A percentile compares a stretch with the other conserved stretches of the same genome.
Conservation (phyloP, 1,139 yeast species). For the Suhomyces coccinellae region DNA sequence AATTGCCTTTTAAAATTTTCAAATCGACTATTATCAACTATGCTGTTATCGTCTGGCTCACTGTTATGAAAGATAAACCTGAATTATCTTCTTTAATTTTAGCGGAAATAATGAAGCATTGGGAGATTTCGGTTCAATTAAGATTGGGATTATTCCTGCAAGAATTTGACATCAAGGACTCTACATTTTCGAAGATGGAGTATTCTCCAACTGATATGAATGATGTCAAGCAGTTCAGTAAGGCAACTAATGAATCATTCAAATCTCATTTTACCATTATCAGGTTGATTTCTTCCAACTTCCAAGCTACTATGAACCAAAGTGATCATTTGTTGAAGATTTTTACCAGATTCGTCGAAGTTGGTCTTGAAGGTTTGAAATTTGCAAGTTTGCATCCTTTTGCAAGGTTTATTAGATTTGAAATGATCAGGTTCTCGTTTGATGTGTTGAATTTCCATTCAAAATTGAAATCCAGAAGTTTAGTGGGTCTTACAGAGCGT, state of each 20-base stretch:
- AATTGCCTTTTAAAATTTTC: conserved; percentile 69
- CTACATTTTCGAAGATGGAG: conserved; percentile 79
- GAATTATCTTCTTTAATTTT: conserved; percentile 60
- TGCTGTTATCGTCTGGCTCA: conserved; percentile 78
- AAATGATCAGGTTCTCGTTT: conserved; percentile 66
- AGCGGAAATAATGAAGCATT: conserved; percentile 64
- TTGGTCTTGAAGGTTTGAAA: conserved; percentile 56
- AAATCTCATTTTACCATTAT: conserved; percentile 75
- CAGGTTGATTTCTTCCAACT: conserved; percentile 71
- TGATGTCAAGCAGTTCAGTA: conserved; percentile 53
- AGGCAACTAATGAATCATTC: conserved; percentile 52
- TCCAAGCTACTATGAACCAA: conserved; percentile 76
- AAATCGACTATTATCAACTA: conserved; percentile 61
- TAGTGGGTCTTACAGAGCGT: conserved; percentile 45
- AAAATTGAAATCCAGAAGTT: conserved; percentile 48
- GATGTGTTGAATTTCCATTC: conserved; percentile 62
- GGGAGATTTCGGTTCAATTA: conserved; percentile 66
- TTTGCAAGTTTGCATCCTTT: conserved; percentile 80
- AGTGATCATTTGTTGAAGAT: conserved; percentile 70
- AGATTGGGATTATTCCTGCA: conserved; percentile 67
- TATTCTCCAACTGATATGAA: conserved; percentile 73
- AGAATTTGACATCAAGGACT: conserved; percentile 55
- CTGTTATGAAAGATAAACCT: conserved; percentile 67
- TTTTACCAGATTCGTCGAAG: conserved; percentile 61
- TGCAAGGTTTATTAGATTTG: conserved; percentile 74